Base-by-base conservation (phyloP, 495 filamentous ascomycete species). In the Trichoderma orchidacearum region DNA sequence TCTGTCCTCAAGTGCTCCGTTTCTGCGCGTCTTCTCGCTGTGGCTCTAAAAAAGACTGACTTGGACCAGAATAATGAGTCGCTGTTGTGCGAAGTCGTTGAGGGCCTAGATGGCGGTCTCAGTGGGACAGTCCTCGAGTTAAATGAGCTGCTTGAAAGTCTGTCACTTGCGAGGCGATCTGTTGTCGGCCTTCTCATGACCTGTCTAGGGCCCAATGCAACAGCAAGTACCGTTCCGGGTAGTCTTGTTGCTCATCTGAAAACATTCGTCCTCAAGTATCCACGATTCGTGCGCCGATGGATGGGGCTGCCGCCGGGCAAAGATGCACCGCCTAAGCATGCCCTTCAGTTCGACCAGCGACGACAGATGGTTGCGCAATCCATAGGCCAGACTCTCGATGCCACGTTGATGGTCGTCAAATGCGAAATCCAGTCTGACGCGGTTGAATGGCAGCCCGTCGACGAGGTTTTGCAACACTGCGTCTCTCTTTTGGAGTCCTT, bases 101-200 rank as follows among this genome's bases (percentile, higher is more conserved):
- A 80, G 8, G 72, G 69, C 9, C 62, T 84, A 29, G 71, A 75
- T 53, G 71, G 81, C n/a, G 73, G 80, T 0, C 63, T 89, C 13
- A 78, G 81, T 56, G 87, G 87, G 1, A 83, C 80, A 13, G 65
- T 74, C 3, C 63, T 65, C 11, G 85, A 88, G 55, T 65, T 91
- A n/a, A 85, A 90, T 60, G 84, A 87, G 30, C 70, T 91, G 1
- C 64, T 90, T 13, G 68, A 75, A 13, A 83, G 81, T 57, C 71
- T 87, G n/a, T 83, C 79, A 27, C 73, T 70, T 34, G 72, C 84
- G 25, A 79, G 86, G 59, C 85, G 82, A 61, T 66, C 80, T 17
- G 76, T 79, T 0, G 77, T 84, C 59, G 69, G 70, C 34, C 69
- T 81, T 56, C 69, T 86, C 57, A 61, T 64, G 21, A 56, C 36